These are phyloP conservation scores for Cyclanthera cordifolia DNA, from an alignment of 306 rosid genomes.

Conservation along the genomic window DNA sequence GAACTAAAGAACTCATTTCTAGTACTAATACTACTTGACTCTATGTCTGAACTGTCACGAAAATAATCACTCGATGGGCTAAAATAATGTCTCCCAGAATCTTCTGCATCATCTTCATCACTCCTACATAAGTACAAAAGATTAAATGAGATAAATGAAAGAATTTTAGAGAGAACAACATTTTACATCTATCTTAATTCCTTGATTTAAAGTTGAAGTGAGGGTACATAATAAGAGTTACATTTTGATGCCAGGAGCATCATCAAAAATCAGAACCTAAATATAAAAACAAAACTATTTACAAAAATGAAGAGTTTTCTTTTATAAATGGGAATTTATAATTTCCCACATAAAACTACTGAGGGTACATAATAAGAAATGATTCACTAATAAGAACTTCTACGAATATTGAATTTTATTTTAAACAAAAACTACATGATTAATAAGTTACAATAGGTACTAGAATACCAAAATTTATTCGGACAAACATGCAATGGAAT, in stretches of 20 bases:
- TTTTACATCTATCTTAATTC: neutral
- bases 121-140: slow-evolving; percentile 37
- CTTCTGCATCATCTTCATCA: slow-evolving; percentile 60
- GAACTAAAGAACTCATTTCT: slow-evolving; percentile 42
- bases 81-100: slow-evolving; percentile 51
- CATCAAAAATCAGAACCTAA: neutral
- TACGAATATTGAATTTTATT: neutral
- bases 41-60: slow-evolving; percentile 52
- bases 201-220: neutral
- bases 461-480: neutral
- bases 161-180: neutral
- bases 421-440: neutral
- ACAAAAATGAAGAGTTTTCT: neutral
- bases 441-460: neutral
- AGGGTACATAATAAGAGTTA: no score
- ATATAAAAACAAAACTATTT: neutral
- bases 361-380: neutral
- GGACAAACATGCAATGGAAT: neutral
- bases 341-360: neutral
- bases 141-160: neutral
- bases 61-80: slow-evolving; percentile 65
- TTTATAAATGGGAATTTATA: neutral
- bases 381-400: neutral
- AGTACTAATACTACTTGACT: slow-evolving; percentile 68
- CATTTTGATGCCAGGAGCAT: neutral